Evolutionary conservation across 768 basidiomycete genomes (phyloP).

Genomic region (Coprinopsis strossmayeri): DNA sequence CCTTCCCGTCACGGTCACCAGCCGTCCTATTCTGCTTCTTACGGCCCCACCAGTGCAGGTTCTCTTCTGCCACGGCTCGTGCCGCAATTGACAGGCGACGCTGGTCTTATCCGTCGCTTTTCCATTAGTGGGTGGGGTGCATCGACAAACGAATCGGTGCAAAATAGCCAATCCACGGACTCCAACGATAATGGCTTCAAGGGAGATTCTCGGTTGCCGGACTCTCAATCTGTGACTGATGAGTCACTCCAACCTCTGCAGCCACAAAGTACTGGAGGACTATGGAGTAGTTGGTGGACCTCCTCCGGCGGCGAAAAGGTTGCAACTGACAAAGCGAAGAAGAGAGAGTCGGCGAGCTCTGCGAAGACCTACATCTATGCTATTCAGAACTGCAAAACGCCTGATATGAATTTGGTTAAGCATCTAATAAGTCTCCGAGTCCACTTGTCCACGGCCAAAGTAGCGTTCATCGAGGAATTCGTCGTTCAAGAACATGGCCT

Average conservation of each 20-base stretch:
- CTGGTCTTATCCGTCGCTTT: slow-evolving; percentile 59
- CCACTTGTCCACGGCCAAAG: slow-evolving; percentile 75
- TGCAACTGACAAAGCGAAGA: slow-evolving; percentile 19
- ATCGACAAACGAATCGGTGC: slow-evolving; percentile 23
- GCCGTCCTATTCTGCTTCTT: slow-evolving; percentile 41
- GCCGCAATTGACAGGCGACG: slow-evolving; percentile 72
- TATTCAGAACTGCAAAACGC: slow-evolving; percentile 46
- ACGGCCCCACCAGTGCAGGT: slow-evolving; percentile 53
- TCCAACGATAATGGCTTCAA: slow-evolving; percentile 19
- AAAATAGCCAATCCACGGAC: slow-evolving; percentile 26
- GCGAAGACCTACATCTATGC: slow-evolving; percentile 60
- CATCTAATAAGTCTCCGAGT: slow-evolving; percentile 79
- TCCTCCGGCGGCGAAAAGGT: slow-evolving; percentile 54
- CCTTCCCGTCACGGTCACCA: slow-evolving; percentile 19
- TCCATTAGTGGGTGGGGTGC: slow-evolving; percentile 60
- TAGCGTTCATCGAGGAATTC: slow-evolving; percentile 77
- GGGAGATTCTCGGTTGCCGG: not conserved
- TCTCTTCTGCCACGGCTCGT: slow-evolving; percentile 58
- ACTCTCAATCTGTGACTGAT: not conserved
- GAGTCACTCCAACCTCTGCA: slow-evolving; percentile 28
- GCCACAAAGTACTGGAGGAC: slow-evolving; percentile 66
- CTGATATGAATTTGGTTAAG: slow-evolving; percentile 61
- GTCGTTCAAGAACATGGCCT: slow-evolving; percentile 61
- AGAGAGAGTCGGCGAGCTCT: slow-evolving; percentile 36
- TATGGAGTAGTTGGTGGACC: slow-evolving; percentile 74